Conservation (phyloP, 2,329 filamentous ascomycete species). For the Paecilomyces niveus region DNA sequence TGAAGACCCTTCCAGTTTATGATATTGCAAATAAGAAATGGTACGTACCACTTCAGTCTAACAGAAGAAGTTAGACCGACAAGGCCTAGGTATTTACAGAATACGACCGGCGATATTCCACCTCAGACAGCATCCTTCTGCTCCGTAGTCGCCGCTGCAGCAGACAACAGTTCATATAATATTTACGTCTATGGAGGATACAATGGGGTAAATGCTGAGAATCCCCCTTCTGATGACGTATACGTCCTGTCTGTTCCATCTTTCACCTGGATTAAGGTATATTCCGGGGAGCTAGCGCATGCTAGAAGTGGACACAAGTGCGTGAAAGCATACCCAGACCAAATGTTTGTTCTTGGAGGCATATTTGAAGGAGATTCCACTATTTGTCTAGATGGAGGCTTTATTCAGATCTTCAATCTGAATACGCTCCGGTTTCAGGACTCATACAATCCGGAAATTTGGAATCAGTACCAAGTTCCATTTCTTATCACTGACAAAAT, state of each 20-base stretch:
- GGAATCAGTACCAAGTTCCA: constrained; percentile 25
- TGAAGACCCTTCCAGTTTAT: constrained; percentile 31
- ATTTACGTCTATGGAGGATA: constrained; percentile 31
- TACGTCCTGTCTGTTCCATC: constrained; percentile 28
- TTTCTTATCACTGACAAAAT: constrained; percentile 21
- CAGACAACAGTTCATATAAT: constrained; percentile 30
- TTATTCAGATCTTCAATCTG: constrained; percentile 45
- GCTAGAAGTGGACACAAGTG: constrained; percentile 26
- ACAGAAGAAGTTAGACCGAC: constrained; percentile 2
- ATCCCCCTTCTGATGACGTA: constrained; percentile 22
- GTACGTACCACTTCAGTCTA: constrained; percentile 7
- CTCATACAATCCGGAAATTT: constrained; percentile 21
- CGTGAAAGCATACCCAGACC: constrained; percentile 41
- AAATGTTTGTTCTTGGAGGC: constrained; percentile 36
- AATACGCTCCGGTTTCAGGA: constrained; percentile 25
- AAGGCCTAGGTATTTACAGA: constrained; percentile 31
- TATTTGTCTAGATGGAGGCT: constrained; percentile 44
- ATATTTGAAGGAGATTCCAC: constrained; percentile 7
- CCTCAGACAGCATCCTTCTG: constrained; percentile 33
- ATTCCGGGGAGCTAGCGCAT: constrained; percentile 10
- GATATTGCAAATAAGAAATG: constrained; percentile 24
- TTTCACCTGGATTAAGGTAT: constrained; percentile 25
- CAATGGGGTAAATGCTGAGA: constrained; percentile 11
- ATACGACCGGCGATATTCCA: constrained; percentile 31
- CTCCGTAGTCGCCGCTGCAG: constrained; percentile 31